Conservation (phyloP, 2,329 filamentous ascomycete genomes). For the Pseudopithomyces chartarum region DNA sequence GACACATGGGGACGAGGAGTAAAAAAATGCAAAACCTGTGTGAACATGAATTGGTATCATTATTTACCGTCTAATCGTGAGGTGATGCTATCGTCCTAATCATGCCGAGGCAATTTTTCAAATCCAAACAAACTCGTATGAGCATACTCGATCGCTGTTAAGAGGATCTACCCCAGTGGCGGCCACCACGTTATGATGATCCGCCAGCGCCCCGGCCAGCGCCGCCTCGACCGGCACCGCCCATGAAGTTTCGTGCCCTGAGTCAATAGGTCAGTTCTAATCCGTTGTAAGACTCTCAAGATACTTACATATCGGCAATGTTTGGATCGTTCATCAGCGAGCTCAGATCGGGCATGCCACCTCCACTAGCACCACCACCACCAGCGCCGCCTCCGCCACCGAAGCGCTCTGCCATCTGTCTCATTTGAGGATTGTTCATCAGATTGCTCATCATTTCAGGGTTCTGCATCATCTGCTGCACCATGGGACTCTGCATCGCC, state of each 20-base stretch:
- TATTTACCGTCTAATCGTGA: constrained; percentile 9
- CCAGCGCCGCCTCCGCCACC: constrained; percentile 64
- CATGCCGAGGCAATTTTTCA: background rate
- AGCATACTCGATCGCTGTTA: background rate
- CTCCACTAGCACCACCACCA: constrained; percentile 55
- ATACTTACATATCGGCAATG: constrained; percentile 88
- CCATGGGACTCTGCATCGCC: constrained; percentile 94
- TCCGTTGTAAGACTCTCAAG: background rate
- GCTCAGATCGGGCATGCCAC: constrained; percentile 87
- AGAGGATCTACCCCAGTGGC: background rate
- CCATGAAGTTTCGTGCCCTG: constrained; percentile 73
- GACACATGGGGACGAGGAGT: background rate
- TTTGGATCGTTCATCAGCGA: constrained; percentile 89
- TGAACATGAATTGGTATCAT: constrained; percentile 15
- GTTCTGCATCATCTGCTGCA: constrained; percentile 97
- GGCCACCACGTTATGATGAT: constrained; percentile 11
- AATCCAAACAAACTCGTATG: background rate
- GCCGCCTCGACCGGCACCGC: constrained; percentile 40
- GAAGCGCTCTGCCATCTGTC: constrained; percentile 85
- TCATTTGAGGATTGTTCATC: constrained; percentile 90
- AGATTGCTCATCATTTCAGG: constrained; percentile 88
- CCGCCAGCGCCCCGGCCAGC: constrained; percentile 17
- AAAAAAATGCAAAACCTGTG: background rate
- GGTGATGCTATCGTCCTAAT: background rate
- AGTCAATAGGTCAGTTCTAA: constrained; percentile 7